phyloP scores from a whole-genome alignment of 2,329 filamentous ascomycete species.

The Xylariaceae sp. region DNA sequence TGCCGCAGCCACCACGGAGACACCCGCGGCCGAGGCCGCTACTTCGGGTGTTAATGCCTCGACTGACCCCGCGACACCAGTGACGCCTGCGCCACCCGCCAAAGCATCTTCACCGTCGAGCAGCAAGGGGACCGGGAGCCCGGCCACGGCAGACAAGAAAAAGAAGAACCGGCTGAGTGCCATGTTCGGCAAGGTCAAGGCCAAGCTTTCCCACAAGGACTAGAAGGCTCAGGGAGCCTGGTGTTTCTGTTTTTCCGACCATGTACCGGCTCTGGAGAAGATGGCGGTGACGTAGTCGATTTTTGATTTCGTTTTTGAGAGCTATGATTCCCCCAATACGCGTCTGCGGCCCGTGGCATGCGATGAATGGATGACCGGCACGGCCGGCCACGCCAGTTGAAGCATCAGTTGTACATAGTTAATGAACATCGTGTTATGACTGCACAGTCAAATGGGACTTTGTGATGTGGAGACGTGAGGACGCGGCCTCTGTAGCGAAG shows the following conservation, averaged over 20 bases:
- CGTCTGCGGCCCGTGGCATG: constrained; percentile 18
- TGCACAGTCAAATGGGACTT: background rate
- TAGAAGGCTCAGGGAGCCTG: constrained; percentile 3
- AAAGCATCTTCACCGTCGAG: constrained; percentile 15
- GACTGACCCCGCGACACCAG: constrained; percentile 19
- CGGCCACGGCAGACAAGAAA: constrained; percentile 52
- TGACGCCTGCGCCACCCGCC: constrained; percentile 20
- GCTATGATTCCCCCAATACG: constrained; percentile 33
- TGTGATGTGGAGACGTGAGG: too few relatives aligned
- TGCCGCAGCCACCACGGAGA: constrained; percentile 13
- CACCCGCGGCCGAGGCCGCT: constrained; percentile 6
- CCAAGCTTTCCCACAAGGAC: constrained; percentile 40
- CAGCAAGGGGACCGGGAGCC: constrained; percentile 33
- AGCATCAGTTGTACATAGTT: constrained; percentile 26
- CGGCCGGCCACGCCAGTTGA: constrained; percentile 11
- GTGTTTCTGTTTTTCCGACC: constrained; percentile 13
- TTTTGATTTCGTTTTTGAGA: constrained; percentile 16
- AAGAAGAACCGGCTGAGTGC: constrained; percentile 64
- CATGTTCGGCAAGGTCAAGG: constrained; percentile 58
- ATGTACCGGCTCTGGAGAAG: constrained; percentile 4
- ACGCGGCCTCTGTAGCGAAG: too few relatives aligned
- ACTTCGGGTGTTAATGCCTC: constrained; percentile 15
- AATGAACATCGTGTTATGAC: constrained; percentile 19
- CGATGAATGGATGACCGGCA: constrained; percentile 20
- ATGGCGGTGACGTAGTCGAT: constrained; percentile 15